Evolutionary conservation across 2,329 filamentous ascomycete genomes (phyloP).

Genomic region (Dryadomyces quercus-mongolicae): DNA sequence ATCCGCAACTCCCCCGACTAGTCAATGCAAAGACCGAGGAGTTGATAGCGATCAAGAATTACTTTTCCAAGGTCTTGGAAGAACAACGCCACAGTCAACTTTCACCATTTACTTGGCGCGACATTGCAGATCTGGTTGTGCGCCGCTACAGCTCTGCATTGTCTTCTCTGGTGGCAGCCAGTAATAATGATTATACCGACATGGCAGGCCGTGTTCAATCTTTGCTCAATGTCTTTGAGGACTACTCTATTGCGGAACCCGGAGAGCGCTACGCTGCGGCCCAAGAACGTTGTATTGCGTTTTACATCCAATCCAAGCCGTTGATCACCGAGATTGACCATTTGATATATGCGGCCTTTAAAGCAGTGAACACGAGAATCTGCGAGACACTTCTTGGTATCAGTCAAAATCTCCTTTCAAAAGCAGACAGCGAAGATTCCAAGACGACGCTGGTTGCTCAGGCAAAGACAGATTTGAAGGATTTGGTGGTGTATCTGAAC

Average conservation of each 20-base stretch:
- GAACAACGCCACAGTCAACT: background rate
- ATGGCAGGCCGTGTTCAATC: background rate
- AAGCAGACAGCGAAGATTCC: too few species aligned
- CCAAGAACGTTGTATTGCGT: too few species aligned
- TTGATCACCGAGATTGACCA: too few species aligned
- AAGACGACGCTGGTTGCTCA: too few species aligned
- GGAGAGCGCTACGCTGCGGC: too few species aligned
- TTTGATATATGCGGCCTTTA: too few species aligned
- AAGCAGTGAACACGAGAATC: too few species aligned
- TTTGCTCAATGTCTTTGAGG: background rate
- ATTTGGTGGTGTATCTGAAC: too few species aligned
- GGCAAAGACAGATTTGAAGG: too few species aligned
- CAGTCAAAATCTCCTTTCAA: too few species aligned
- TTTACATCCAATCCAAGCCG: too few species aligned
- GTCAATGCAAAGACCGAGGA: background rate
- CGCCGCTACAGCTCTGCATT: background rate
- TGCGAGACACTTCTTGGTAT: too few species aligned
- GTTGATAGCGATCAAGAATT: background rate
- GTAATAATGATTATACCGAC: background rate
- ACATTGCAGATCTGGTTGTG: constrained; percentile 3
- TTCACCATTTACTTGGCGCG: background rate
- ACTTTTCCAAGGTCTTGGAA: background rate
- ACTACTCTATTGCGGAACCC: background rate
- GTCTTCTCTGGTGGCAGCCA: background rate
- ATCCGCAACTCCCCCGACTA: background rate